Conservation (phyloP, 2,329 filamentous ascomycete genomes). For the Davidsoniella neocaledoniae region DNA sequence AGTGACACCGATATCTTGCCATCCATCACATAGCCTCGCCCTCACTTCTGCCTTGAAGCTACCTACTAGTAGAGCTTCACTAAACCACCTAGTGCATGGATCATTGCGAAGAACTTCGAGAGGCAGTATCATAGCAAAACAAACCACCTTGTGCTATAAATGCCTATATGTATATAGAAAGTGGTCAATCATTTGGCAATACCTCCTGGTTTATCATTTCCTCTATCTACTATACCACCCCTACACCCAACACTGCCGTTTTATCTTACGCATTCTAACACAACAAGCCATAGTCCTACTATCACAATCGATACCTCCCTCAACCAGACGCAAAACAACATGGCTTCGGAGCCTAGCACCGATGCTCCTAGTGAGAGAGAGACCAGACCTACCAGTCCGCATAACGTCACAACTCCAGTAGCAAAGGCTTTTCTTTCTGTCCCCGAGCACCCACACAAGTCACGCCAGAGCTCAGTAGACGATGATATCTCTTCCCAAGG, state of each 20-base stretch:
- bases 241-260: no score
- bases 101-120: no score
- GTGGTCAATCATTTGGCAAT: background rate
- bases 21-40: no score
- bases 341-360: slow-evolving; percentile 22
- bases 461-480: slow-evolving; percentile 53
- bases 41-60: no score
- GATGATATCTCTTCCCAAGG: slow-evolving; percentile 44
- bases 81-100: no score
- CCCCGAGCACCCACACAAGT: slow-evolving; percentile 36
- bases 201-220: background rate
- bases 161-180: background rate
- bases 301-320: slow-evolving; percentile 38
- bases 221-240: background rate
- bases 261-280: slow-evolving; percentile 10
- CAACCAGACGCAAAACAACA: slow-evolving; percentile 10
- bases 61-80: no score
- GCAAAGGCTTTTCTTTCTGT: slow-evolving; percentile 44
- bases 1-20: background rate
- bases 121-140: no score
- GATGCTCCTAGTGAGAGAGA: slow-evolving; percentile 28
- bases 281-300: slow-evolving; percentile 25
- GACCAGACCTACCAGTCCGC: slow-evolving; percentile 52
- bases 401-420: slow-evolving; percentile 50
- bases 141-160: background rate